phyloP scores from a whole-genome alignment of 1,284 basidiomycete species.

The Singerocomus inundabilis region DNA sequence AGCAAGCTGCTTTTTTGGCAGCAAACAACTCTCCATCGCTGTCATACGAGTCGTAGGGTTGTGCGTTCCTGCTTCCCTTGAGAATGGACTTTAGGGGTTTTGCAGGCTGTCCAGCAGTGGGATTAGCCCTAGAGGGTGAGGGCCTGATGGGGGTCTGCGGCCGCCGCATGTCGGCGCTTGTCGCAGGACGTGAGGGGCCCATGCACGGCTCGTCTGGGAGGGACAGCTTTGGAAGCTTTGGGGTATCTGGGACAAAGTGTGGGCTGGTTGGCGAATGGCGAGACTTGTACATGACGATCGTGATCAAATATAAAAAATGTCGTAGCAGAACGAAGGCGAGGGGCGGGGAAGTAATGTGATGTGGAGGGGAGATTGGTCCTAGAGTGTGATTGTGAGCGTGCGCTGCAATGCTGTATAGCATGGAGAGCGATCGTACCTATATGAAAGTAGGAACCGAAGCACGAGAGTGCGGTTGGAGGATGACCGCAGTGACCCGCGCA shows the following conservation, averaged over 20 bases:
- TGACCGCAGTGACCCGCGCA: slow-evolving; percentile 26
- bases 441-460: slow-evolving; percentile 10
- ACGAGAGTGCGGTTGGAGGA: slow-evolving; percentile 14
- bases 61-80: slow-evolving; percentile 21
- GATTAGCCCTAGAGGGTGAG: slow-evolving; percentile 20
- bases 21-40: slow-evolving; percentile 30
- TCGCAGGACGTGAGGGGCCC: slow-evolving; percentile 21
- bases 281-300: slow-evolving; percentile 33
- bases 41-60: slow-evolving; percentile 27
- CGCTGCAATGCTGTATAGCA: not conserved
- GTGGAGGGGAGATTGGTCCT: slow-evolving; percentile 3
- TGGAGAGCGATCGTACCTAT: slow-evolving; percentile 12
- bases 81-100: slow-evolving; percentile 32
- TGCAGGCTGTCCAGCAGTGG: slow-evolving; percentile 25
- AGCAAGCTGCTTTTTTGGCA: slow-evolving; percentile 23
- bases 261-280: slow-evolving; percentile 25
- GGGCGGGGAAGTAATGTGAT: not conserved
- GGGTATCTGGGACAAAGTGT: slow-evolving; percentile 24
- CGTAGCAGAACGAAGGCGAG: slow-evolving; percentile 20
- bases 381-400: not conserved
- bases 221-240: slow-evolving; percentile 33
- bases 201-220: slow-evolving; percentile 28
- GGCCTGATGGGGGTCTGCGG: slow-evolving; percentile 24
- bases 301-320: slow-evolving; percentile 22
- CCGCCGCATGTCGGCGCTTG: slow-evolving; percentile 18